Evolutionary conservation across 1,284 basidiomycete genomes (phyloP).

Genomic region (Pholiota adiposa): DNA sequence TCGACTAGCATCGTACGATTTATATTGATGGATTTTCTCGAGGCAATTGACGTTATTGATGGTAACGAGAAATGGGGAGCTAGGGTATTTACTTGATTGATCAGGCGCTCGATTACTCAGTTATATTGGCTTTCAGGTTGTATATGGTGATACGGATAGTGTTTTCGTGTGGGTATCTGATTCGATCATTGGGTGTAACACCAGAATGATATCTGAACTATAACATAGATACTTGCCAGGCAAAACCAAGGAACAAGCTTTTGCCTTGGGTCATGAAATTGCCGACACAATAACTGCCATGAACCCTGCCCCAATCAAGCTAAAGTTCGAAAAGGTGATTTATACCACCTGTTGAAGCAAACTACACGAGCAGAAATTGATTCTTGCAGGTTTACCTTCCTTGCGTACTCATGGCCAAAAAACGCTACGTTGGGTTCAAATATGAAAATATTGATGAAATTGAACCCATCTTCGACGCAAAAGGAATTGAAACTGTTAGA

Average conservation of each 20-base stretch:
- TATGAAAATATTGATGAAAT: slow-evolving; percentile 84
- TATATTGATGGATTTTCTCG: not conserved
- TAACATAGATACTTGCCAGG: slow-evolving; percentile 79
- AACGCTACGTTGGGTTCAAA: slow-evolving; percentile 96
- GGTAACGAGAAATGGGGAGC: slow-evolving; percentile 85
- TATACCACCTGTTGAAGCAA: not conserved
- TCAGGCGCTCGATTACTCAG: not conserved
- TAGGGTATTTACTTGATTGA: slow-evolving; percentile 41
- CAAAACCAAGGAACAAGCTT: slow-evolving; percentile 91
- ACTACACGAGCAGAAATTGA: not conserved
- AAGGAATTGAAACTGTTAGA: slow-evolving; percentile 96
- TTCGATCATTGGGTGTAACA: not conserved
- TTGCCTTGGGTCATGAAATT: slow-evolving; percentile 91
- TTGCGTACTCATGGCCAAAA: slow-evolving; percentile 94
- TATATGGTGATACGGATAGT: slow-evolving; percentile 99
- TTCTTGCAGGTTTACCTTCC: slow-evolving; percentile 84
- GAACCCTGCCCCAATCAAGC: slow-evolving; percentile 91
- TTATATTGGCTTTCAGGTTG: slow-evolving; percentile 48
- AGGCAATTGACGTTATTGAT: slow-evolving; percentile 89
- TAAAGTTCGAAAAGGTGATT: slow-evolving; percentile 95
- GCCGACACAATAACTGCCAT: slow-evolving; percentile 84
- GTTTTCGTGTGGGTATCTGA: slow-evolving; percentile 68
- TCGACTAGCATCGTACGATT: not conserved
- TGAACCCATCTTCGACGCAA: slow-evolving; percentile 90
- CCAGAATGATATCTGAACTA: not conserved